Conservation (phyloP, 1,284 basidiomycete genomes). For the Moesziomyces sp. region DNA sequence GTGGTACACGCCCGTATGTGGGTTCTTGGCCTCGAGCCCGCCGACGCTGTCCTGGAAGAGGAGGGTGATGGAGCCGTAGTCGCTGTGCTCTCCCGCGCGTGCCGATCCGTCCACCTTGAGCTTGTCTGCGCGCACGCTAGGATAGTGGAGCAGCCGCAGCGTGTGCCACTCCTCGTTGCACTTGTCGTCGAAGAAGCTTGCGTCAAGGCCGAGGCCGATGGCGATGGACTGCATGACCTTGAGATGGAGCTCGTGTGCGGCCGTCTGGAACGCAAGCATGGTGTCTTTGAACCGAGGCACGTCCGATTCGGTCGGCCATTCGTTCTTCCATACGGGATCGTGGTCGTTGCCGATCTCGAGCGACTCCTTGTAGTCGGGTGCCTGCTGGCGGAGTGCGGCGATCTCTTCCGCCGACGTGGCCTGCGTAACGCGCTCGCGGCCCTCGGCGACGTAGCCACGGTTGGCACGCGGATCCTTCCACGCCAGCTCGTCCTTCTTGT, state of each 20-base stretch:
- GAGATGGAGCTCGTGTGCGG: conserved; percentile 76
- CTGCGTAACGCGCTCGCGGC: conserved; percentile 82
- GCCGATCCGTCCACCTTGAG: conserved; percentile 24
- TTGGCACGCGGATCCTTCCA: conserved; percentile 77
- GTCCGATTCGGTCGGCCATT: conserved; percentile 78
- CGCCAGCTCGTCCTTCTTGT: conserved; percentile 73
- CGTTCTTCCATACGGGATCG: conserved; percentile 73
- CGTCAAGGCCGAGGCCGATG: conserved; percentile 73
- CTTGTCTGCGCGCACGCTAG: conserved; percentile 18
- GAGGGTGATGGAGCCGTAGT: conserved; percentile 24
- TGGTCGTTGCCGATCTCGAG: conserved; percentile 83
- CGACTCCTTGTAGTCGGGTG: conserved; percentile 79
- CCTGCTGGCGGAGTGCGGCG: conserved; percentile 74
- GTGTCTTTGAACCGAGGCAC: conserved; percentile 77
- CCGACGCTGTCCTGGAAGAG: conserved; percentile 27
- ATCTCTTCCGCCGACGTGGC: conserved; percentile 76
- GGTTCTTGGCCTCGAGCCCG: conserved; percentile 24
- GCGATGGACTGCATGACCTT: conserved; percentile 83
- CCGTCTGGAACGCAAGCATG: conserved; percentile 80
- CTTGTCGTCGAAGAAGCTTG: conserved; percentile 24
- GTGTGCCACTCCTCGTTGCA: conserved; percentile 25
- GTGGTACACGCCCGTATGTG: conserved; percentile 26
- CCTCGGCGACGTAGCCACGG: conserved; percentile 81
- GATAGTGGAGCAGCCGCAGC: conserved; percentile 25
- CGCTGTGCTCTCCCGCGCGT: conserved; percentile 26